Percentiles rank a stretch among this genome's conserved stretches.
Evolutionary conservation across 129 eudicot genomes (phyloP).

Genomic region (Sambucus nigra): DNA sequence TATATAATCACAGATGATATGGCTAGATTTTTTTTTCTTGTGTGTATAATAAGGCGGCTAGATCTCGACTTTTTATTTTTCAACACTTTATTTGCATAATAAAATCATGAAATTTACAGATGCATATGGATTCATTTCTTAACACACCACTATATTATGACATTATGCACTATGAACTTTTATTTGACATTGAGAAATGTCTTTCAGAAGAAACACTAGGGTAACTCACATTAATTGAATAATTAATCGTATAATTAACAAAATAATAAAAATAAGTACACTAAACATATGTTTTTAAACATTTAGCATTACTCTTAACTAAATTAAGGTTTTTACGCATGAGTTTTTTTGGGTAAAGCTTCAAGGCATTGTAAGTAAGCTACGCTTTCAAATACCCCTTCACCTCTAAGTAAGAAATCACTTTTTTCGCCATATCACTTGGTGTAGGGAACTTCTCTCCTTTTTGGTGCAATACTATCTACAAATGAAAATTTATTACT

Average conservation of each 20-base stretch:
- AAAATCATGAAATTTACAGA: too few species aligned
- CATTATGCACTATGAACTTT: neutral
- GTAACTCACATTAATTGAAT: neutral
- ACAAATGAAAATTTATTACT: conserved; percentile 7
- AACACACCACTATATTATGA: too few species aligned
- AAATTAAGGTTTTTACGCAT: neutral
- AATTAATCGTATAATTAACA: conserved; percentile 7
- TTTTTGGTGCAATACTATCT: conserved; percentile 66
- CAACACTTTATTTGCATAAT: too few species aligned
- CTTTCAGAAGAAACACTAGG: neutral
- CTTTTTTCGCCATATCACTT: conserved; percentile 50
- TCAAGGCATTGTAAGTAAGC: neutral
- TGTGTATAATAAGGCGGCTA: too few species aligned
- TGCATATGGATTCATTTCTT: too few species aligned
- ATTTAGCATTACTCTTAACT: conserved; percentile 31
- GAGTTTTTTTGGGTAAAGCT: neutral
- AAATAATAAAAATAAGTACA: neutral
- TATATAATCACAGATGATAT: too few species aligned
- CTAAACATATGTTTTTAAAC: conserved; percentile 23
- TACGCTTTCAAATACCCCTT: conserved; percentile 71
- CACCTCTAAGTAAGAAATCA: conserved; percentile 59
- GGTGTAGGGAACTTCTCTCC: conserved; percentile 55
- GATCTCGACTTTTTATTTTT: too few species aligned
- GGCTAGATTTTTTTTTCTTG: too few species aligned
- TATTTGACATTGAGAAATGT: neutral